Percentiles rank a stretch among this genome's conserved stretches.
phyloP scores from a whole-genome alignment of 768 basidiomycete species.

The Artomyces pyxidatus region DNA sequence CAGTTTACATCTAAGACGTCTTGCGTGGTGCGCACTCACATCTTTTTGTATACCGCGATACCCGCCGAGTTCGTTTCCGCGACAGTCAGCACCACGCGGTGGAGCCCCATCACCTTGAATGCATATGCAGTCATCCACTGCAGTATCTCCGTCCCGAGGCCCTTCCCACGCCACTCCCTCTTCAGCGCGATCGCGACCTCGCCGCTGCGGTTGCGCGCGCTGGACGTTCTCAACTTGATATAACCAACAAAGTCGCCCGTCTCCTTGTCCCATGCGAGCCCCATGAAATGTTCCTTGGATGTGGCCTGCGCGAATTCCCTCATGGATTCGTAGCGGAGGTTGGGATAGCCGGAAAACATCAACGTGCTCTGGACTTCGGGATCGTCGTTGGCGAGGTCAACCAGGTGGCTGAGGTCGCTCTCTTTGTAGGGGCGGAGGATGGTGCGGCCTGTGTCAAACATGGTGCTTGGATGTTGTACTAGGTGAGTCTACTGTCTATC shows the following conservation, averaged over 20 bases:
- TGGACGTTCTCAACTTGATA: slow-evolving; percentile 20
- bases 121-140: slow-evolving; percentile 33
- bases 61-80: slow-evolving; percentile 32
- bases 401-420: slow-evolving; percentile 2
- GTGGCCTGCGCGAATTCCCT: slow-evolving; percentile 3
- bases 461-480: too few relatives aligned
- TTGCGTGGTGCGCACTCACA: slow-evolving; percentile 30
- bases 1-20: background rate
- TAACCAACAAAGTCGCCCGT: slow-evolving; percentile 28
- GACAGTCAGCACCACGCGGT: slow-evolving; percentile 33
- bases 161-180: slow-evolving; percentile 28
- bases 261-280: slow-evolving; percentile 22
- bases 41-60: slow-evolving; percentile 31
- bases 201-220: slow-evolving; percentile 25
- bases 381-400: slow-evolving; percentile 9
- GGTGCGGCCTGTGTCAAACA: slow-evolving; percentile 10
- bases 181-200: slow-evolving; percentile 25
- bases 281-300: slow-evolving; percentile 14
- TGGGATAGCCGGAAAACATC: slow-evolving; percentile 7
- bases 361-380: slow-evolving; percentile 7
- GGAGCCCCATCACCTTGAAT: slow-evolving; percentile 32
- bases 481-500: too few relatives aligned
- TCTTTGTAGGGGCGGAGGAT: slow-evolving; percentile 6
- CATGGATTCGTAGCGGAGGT: slow-evolving; percentile 5
- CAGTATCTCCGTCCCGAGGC: slow-evolving; percentile 35